Conservation (phyloP, 495 filamentous ascomycete genomes). For the Penicillium atrosanguineum region DNA sequence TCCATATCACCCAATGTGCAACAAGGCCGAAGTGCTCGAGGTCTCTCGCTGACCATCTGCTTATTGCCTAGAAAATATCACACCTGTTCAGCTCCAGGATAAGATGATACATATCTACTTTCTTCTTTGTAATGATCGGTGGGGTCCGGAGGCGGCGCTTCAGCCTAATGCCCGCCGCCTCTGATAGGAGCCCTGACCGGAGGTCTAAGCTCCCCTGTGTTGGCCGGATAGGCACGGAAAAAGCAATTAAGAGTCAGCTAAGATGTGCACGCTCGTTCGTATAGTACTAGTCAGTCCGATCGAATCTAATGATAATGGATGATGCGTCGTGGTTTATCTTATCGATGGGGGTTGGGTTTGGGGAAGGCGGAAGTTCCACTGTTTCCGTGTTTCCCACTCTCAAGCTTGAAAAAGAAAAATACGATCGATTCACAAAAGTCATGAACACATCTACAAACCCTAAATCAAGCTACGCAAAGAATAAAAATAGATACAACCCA, state of each 20-base stretch:
- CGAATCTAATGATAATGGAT: slow-evolving; percentile 12
- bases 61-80: not conserved
- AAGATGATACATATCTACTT: not conserved
- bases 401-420: too few relatives aligned
- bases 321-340: not conserved
- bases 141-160: slow-evolving; percentile 8
- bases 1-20: slow-evolving; percentile 7
- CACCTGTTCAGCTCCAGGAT: not conserved
- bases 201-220: slow-evolving; percentile 20
- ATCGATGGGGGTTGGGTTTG: not conserved
- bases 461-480: not conserved
- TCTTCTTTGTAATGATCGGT: not conserved
- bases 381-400: not conserved
- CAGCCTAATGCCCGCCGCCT: slow-evolving; percentile 16
- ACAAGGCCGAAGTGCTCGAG: slow-evolving; percentile 1
- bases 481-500: too few relatives aligned
- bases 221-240: slow-evolving; percentile 13
- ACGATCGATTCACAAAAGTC: not conserved
- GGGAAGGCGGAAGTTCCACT: not conserved
- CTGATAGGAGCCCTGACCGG: slow-evolving; percentile 19
- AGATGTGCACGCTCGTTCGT: slow-evolving; percentile 11
- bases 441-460: slow-evolving; percentile 2
- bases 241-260: slow-evolving; percentile 2
- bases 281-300: slow-evolving; percentile 11
- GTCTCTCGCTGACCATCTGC: not conserved